These are phyloP conservation scores for Cnidoscolus chayamansa DNA, from an alignment of 441 rosid species.

Conservation along the genomic window DNA sequence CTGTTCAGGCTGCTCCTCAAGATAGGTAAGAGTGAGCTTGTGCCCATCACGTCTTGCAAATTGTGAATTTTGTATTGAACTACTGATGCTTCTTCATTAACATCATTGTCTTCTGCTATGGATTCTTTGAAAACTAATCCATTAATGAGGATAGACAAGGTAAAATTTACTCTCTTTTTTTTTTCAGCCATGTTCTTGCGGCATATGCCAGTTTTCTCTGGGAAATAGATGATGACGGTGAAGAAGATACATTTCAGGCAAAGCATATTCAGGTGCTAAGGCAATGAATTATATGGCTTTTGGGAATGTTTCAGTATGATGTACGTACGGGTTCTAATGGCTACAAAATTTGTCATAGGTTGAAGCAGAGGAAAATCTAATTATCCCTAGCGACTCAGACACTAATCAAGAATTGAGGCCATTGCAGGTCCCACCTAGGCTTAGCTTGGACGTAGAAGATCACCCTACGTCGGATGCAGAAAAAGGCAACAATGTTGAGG, in stretches of 20 bases:
- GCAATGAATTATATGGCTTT: constrained; percentile 7
- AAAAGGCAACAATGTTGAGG: constrained; percentile 27
- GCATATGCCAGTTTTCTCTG: constrained; percentile 86
- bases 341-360: constrained; percentile 13
- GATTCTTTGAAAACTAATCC: too few relatives aligned
- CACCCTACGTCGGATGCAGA: constrained; percentile 1
- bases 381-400: constrained; percentile 13
- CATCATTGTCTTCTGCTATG: too few relatives aligned
- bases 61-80: too few relatives aligned
- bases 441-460: constrained; percentile 8
- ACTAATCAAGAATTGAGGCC: constrained; percentile 19
- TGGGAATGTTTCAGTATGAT: background rate
- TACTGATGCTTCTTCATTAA: too few relatives aligned
- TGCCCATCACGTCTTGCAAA: too few relatives aligned
- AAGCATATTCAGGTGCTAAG: constrained; percentile 36
- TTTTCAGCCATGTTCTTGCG: constrained; percentile 63
- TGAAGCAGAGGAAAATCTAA: constrained; percentile 16
- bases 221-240: constrained; percentile 55
- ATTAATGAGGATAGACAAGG: background rate
- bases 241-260: constrained; percentile 24
- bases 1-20: constrained; percentile 56
- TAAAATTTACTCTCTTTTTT: background rate
- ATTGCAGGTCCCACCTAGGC: constrained; percentile 19
- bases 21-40: constrained; percentile 47
- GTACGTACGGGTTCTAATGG: too few relatives aligned